These are phyloP conservation scores for Amaranthus cruentus DNA, from an alignment of 148 eudicot species.

Conservation along the genomic window DNA sequence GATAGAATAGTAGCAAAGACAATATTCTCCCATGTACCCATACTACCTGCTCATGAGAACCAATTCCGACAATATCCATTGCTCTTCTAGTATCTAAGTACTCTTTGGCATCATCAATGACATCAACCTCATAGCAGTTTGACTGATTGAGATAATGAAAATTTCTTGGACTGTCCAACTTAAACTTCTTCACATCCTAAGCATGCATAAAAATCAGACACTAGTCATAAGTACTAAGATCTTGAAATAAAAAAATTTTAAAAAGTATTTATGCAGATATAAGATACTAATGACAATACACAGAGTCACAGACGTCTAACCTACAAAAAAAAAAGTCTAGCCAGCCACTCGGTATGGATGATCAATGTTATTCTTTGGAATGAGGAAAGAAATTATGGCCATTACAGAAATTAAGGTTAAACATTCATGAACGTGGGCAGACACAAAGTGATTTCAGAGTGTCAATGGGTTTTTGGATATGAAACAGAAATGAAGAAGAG, in stretches of 20 bases:
- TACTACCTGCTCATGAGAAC: slow-evolving; percentile 70
- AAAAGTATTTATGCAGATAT: neutral
- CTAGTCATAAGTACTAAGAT: neutral
- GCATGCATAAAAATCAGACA: neutral
- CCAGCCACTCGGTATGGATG: neutral
- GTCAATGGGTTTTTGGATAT: too few relatives aligned
- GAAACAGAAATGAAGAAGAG: too few relatives aligned
- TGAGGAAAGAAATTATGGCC: neutral
- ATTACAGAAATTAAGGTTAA: too few relatives aligned
- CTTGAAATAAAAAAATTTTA: neutral
- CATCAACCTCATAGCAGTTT: slow-evolving; percentile 68
- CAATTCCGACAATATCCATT: slow-evolving; percentile 89
- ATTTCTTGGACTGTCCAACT: slow-evolving; percentile 65
- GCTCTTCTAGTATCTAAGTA: slow-evolving; percentile 81
- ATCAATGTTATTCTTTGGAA: too few relatives aligned
- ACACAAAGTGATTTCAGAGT: too few relatives aligned
- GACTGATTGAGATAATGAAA: slow-evolving; percentile 93
- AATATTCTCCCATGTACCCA: neutral
- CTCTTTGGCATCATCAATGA: slow-evolving; percentile 70
- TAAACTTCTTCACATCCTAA: slow-evolving; percentile 65
- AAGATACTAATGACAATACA: neutral
- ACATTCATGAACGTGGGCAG: too few relatives aligned
- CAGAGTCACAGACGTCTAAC: neutral
- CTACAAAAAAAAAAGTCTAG: neutral
- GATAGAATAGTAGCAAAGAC: slow-evolving; percentile 1